Conservation (phyloP, 495 filamentous ascomycete genomes). For the Astrothelium macrocarpum region DNA sequence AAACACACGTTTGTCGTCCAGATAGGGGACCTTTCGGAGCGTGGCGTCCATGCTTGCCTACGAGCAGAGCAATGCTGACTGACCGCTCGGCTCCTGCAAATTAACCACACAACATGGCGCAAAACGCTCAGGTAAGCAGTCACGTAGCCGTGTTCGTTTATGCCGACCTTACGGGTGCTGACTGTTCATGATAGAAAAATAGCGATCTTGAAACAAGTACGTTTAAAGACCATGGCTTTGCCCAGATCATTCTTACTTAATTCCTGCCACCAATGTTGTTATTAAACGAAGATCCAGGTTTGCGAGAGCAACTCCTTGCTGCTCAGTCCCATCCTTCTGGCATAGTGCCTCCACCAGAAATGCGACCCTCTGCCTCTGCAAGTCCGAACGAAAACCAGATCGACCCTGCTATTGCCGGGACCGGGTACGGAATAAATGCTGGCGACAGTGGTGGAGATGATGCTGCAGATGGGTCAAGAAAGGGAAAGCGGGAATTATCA, state of each 20-base stretch:
- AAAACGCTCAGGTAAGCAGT: conserved; percentile 2
- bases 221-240: not conserved
- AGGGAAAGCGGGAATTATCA: conserved; percentile 79
- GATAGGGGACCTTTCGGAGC: not conserved
- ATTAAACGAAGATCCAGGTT: conserved; percentile 19
- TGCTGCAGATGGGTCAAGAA: conserved; percentile 20
- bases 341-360: conserved; percentile 12
- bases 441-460: conserved; percentile 26
- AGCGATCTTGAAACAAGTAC: conserved; percentile 1
- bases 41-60: not conserved
- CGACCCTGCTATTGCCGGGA: conserved; percentile 29
- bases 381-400: conserved; percentile 30
- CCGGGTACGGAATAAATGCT: conserved; percentile 17
- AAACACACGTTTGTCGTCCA: not conserved
- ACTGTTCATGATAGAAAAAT: conserved; percentile 3
- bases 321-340: conserved; percentile 21
- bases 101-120: not conserved
- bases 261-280: not conserved
- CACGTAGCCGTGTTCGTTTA: not conserved
- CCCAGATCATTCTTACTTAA: not conserved
- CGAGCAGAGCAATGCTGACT: not conserved
- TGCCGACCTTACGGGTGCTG: not conserved
- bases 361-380: conserved; percentile 13
- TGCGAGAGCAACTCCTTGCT: conserved; percentile 36
- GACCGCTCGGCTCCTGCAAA: not conserved